Conservation (phyloP, 2,329 filamentous ascomycete species). For the Trichophyton rubrum region DNA sequence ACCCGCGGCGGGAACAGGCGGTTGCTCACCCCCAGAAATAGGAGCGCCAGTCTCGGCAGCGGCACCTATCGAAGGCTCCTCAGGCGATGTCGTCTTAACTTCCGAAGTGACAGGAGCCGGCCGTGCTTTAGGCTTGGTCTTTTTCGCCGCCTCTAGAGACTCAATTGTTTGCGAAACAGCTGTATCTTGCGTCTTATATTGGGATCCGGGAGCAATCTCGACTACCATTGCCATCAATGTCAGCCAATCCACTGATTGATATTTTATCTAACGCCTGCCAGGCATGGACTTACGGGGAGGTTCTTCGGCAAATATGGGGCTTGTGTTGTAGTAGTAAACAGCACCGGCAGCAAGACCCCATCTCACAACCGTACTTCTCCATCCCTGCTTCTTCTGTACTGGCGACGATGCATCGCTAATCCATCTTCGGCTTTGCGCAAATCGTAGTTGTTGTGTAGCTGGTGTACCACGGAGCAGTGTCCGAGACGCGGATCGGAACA, state of each 20-base stretch:
- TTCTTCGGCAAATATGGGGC: slow-evolving; percentile 74
- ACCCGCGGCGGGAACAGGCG: slow-evolving; percentile 25
- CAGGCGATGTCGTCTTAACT: slow-evolving; percentile 9
- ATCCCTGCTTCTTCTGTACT: slow-evolving; percentile 55
- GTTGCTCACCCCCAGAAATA: slow-evolving; percentile 7
- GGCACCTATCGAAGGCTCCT: slow-evolving; percentile 13
- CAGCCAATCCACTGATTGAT: background rate
- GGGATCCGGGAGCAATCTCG: background rate
- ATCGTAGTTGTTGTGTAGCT: slow-evolving; percentile 9
- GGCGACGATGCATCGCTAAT: slow-evolving; percentile 45
- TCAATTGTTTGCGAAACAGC: slow-evolving; percentile 10
- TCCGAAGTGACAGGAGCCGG: slow-evolving; percentile 14
- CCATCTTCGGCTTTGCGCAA: slow-evolving; percentile 31
- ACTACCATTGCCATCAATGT: background rate
- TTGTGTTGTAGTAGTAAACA: slow-evolving; percentile 92
- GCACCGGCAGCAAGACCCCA: slow-evolving; percentile 64
- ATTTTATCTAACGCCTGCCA: background rate
- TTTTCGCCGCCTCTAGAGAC: slow-evolving; percentile 9
- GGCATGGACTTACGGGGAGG: slow-evolving; percentile 49
- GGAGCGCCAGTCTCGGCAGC: slow-evolving; percentile 12
- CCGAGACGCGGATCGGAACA: slow-evolving; percentile 16
- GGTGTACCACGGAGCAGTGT: slow-evolving; percentile 11
- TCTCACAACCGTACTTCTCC: slow-evolving; percentile 63
- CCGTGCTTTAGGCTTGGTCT: slow-evolving; percentile 8
- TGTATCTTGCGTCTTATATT: background rate